Evolutionary conservation across 805 yeast genomes (phyloP).

Genomic region (Pichia rugopelliculosa): DNA sequence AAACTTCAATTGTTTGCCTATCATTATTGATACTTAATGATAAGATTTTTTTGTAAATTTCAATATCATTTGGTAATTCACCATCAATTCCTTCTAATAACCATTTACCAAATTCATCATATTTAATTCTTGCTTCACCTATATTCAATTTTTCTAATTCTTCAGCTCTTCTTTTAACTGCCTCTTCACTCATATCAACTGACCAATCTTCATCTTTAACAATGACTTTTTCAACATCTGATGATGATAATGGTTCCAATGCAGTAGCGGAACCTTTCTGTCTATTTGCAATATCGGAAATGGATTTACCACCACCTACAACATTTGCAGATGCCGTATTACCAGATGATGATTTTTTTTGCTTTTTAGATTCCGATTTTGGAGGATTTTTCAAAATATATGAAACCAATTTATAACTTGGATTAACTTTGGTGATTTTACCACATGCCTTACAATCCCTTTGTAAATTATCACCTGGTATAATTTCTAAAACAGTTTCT

Average conservation of each 20-base stretch:
- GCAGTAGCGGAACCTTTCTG: constrained; percentile 17
- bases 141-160: constrained; percentile 64
- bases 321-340: constrained; percentile 78
- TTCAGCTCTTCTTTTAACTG: constrained; percentile 83
- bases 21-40: constrained; percentile 68
- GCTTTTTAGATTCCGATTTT: constrained; percentile 47
- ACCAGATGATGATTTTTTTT: constrained; percentile 42
- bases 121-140: constrained; percentile 38
- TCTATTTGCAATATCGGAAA: constrained; percentile 65
- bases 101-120: constrained; percentile 88
- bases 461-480: constrained; percentile 65
- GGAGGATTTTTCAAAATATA: constrained; percentile 85
- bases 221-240: constrained; percentile 37
- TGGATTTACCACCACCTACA: constrained; percentile 80
- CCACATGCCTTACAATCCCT: constrained; percentile 99
- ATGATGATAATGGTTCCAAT: too few relatives aligned
- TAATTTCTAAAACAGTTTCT: constrained; percentile 84
- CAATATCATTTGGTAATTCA: constrained; percentile 71
- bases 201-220: constrained; percentile 95
- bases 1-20: constrained; percentile 77
- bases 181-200: constrained; percentile 94
- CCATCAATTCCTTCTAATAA: constrained; percentile 40
- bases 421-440: constrained; percentile 73
- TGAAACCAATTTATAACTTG: constrained; percentile 79
- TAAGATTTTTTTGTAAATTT: constrained; percentile 81